Base-by-base conservation (phyloP, 768 basidiomycete genomes). In the Hydnomerulius pinastri region DNA sequence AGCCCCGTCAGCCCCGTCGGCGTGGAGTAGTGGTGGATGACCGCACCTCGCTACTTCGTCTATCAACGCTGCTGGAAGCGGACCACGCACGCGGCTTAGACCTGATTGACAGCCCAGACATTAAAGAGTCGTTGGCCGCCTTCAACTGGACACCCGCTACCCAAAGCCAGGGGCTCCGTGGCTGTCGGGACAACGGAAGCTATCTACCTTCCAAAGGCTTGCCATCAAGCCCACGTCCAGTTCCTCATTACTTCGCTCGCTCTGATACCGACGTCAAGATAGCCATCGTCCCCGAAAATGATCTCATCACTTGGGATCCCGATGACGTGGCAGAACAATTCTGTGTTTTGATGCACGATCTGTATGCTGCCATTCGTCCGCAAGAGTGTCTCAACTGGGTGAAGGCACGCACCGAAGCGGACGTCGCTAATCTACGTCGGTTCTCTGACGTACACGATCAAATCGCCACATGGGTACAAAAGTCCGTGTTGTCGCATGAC, bases 281-380 rank as follows among this genome's bases (percentile, higher is more conserved):
- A 4, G 23, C 39, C 12, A 11, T 13, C 9, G 62, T 73, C 4
- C 75, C 77, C 49, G 82, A 77, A 62, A 76, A 80, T 56, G 87
- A 88, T 43, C 65, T 94, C 15, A 63, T 81, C 11, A 79, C 82
- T 56, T 73, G 88, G 51, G 84, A 89, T 57, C 77, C 90, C 2
- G 61, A 77, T 18, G 82, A 86, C 48, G 61, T 96, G 28, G 92
- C 92, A 0, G 82, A 92, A 36, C 92, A 95, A 59, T 73, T 96
- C 37, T 83, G 86, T n/a, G 70, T 94, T 38, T 73, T 84, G 53
- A 90, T 95, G 64, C 82, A 77, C 48, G 70, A 75, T 30, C 73
- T 85, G 6, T 96, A 93, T 66, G 68, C 73, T 51, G 83, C 81
- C 62, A 81, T 94, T 48, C 79, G 80, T 8, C 77, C 82, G 6